phyloP scores from a whole-genome alignment of 2,329 filamentous ascomycete species.

The Cladophialophora chaetospira region DNA sequence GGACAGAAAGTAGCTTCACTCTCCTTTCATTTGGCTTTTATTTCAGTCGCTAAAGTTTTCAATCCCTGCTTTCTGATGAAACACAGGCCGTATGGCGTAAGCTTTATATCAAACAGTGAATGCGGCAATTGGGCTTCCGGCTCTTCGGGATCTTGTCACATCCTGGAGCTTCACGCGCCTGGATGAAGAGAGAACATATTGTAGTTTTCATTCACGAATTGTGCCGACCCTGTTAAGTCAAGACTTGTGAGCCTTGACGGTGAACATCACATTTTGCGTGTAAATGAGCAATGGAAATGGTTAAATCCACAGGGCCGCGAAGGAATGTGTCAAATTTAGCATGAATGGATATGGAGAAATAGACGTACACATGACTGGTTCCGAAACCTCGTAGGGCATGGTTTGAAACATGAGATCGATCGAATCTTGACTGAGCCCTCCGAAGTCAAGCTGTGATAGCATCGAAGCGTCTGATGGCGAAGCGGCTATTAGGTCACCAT shows the following conservation, averaged over 20 bases:
- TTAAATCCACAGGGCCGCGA: not conserved
- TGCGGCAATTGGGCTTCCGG: no score
- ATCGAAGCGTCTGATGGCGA: not conserved
- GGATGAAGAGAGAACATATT: slow-evolving; percentile 9
- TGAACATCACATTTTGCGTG: no score
- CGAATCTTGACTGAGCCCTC: not conserved
- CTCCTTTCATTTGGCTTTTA: no score
- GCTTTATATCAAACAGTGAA: no score
- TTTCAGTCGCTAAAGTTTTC: no score
- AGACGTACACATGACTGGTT: not conserved
- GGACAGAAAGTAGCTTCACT: no score
- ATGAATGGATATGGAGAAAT: not conserved
- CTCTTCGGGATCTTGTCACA: no score
- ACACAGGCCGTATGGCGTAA: no score
- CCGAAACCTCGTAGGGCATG: not conserved
- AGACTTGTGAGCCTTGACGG: not conserved
- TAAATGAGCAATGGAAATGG: not conserved
- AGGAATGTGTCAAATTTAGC: no score
- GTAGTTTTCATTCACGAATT: slow-evolving; percentile 20
- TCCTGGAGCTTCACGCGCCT: not conserved
- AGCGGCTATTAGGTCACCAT: no score
- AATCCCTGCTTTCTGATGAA: no score
- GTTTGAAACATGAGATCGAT: not conserved
- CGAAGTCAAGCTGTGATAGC: not conserved
- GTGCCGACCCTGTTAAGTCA: slow-evolving; percentile 8